Base-by-base conservation (phyloP, 2,329 filamentous ascomycete species). In the Aspergillus transmontanensis region DNA sequence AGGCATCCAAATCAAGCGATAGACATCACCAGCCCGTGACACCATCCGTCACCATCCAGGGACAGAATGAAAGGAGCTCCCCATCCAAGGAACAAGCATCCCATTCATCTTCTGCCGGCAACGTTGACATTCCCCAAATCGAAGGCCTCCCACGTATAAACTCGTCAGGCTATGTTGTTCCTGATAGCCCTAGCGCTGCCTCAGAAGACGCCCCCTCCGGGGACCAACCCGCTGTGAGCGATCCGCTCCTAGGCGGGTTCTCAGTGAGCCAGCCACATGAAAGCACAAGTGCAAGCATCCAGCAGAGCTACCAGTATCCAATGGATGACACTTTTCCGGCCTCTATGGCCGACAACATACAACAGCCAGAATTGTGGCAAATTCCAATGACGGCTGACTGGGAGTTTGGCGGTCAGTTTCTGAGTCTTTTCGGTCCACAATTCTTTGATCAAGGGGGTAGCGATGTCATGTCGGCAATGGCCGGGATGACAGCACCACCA, bases 321-420 rank as follows among this genome's bases (percentile, higher is more conserved):
- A 34, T 65, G 19, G 62, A 65, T 21, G 61, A 64, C 41, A 66
- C 59, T 51, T 70, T 70, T 23, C 71, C 70, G 41, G 66, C 69
- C 69, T 75, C 71, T 9, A 36, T 59, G 34, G 56, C 66, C 11
- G 60, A 64, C 23, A 53, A 41, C 32, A 63, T 71, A 55, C 62
- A 63, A 19, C 68, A 74, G 53, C 72, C 73, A 68, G 93, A 97
- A 76, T 79, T 97, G 39, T 98, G 94, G 87, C 90, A 93, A 75
- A 87, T 97, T 83, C 93, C 94, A 0, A 93, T 96, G 86, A 93
- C 91, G 9, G 84, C 96, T 21, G 93, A 97, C 73, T 96, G 93
- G 93, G 91, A 89, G 61, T 67, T 74, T 41, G 68, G 71, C 23
- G 65, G 67, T 10, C 71, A 74, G 14, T 64, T 73, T 43, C 69